A percentile compares a stretch with the other conserved stretches of the same genome.
Conservation (phyloP, 2,329 filamentous ascomycete genomes). For the Pseudophaeomoniella oleicola region DNA sequence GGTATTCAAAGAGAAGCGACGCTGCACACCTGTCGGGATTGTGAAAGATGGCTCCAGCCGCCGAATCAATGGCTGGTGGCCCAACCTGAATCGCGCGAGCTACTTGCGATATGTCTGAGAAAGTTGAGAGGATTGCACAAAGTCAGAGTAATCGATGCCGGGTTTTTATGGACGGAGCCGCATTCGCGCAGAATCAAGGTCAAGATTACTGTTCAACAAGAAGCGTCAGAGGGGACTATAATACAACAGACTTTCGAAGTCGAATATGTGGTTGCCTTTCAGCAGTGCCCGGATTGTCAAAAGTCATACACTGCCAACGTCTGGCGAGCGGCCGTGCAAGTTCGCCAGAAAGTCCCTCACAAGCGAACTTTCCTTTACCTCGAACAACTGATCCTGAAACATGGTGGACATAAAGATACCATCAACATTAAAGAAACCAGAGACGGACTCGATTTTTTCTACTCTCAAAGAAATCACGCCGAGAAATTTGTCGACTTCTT, state of each 20-base stretch:
- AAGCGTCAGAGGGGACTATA: slow-evolving; percentile 50
- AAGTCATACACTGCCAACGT: slow-evolving; percentile 96
- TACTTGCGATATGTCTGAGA: slow-evolving; percentile 80
- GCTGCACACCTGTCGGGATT: slow-evolving; percentile 84
- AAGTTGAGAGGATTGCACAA: slow-evolving; percentile 77
- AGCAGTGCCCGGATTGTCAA: slow-evolving; percentile 87
- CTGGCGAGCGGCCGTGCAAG: slow-evolving; percentile 86
- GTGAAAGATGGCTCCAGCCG: slow-evolving; percentile 83
- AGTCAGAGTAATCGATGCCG: slow-evolving; percentile 87
- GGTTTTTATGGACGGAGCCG: slow-evolving; percentile 96
- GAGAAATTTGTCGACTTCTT: slow-evolving; percentile 89
- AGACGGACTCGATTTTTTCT: slow-evolving; percentile 94
- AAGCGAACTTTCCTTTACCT: slow-evolving; percentile 76
- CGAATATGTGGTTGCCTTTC: slow-evolving; percentile 74
- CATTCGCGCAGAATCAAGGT: slow-evolving; percentile 86
- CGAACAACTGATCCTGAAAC: slow-evolving; percentile 92
- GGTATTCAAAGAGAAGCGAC: slow-evolving; percentile 84
- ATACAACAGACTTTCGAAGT: slow-evolving; percentile 94
- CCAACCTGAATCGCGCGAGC: slow-evolving; percentile 72
- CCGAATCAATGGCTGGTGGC: slow-evolving; percentile 79
- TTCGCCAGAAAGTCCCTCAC: slow-evolving; percentile 91
- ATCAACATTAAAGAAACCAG: slow-evolving; percentile 97
- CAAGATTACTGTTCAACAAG: slow-evolving; percentile 82
- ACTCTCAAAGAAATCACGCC: slow-evolving; percentile 74
- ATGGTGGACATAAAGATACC: slow-evolving; percentile 77